These are phyloP conservation scores for Candida methanosorbosa DNA, from an alignment of 805 yeast genomes.

Conservation along the genomic window DNA sequence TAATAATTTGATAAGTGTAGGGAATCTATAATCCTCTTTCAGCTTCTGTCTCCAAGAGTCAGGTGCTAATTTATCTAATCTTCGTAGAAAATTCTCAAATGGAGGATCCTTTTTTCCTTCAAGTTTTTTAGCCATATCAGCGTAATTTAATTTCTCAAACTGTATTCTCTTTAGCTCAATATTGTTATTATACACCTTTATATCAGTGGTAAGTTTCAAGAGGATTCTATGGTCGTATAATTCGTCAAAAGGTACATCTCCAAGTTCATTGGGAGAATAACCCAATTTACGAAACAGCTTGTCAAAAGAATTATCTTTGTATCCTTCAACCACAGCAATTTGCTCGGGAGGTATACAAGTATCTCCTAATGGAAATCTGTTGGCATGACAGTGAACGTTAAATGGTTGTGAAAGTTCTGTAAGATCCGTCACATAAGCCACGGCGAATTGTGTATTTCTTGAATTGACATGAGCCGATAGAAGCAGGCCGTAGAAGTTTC, in stretches of 20 bases:
- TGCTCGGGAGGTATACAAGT: too few species aligned
- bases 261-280: too few species aligned
- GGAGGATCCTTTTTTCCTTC: conserved; percentile 5
- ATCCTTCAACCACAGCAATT: too few species aligned
- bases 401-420: conserved; percentile 6
- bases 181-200: conserved; percentile 7
- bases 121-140: conserved; percentile 3
- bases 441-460: too few species aligned
- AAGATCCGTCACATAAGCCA: conserved; percentile 14
- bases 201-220: conserved; percentile 10
- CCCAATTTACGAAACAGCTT: too few species aligned
- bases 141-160: conserved; percentile 5
- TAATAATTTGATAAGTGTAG: too few species aligned
- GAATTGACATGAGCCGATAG: too few species aligned
- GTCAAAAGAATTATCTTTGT: too few species aligned
- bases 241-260: conserved; percentile 10
- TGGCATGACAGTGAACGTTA: neutral
- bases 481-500: too few species aligned
- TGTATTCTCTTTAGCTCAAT: conserved; percentile 13
- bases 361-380: conserved; percentile 6
- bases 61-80: conserved; percentile 9
- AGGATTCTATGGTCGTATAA: conserved; percentile 10
- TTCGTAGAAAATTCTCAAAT: conserved; percentile 11
- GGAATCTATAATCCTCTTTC: too few species aligned
- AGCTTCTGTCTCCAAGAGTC: conserved; percentile 6